Evolutionary conservation across 2,329 filamentous ascomycete species (phyloP), one percentile per base, ranked within the genome.

Genomic region (Fusarium chuoi): DNA sequence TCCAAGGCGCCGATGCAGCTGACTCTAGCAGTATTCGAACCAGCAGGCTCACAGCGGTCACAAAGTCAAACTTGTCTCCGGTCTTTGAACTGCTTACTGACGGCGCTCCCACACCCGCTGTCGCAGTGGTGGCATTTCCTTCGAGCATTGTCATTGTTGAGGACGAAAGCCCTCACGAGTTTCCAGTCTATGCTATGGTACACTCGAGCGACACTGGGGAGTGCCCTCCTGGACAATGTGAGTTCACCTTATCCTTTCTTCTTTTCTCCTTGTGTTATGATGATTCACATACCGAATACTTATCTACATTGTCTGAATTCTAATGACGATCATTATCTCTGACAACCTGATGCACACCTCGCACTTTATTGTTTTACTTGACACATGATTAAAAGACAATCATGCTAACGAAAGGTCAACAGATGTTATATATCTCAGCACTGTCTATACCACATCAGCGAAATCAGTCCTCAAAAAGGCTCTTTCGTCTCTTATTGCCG

Each of bases 281-380:
- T 98, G 95, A 98, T 88, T 84, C 89, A 68, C 85, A 83, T 84
- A 87, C 87, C 84, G 89, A 97, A 96, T 94, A 95, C 95, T 98
- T 98, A 98, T 98, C 96, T 98, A 98, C 96, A 98, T 98, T 98
- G 95, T 93, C 96, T 95, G 96, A 97, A 93, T 85, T 86, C 83
- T 88, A 89, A 85, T 97, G 95, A 97, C 91, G 95, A 96, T 89
- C 89, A 71, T 87, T 87, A 87, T 89, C 90, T 95, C 93, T 96
- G 92, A 96, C 91, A 94, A 92, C 86, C 94, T 97, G 94, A 97
- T 90, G 85, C 86, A 85, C 84, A 80, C 74, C 64, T 49, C 38
- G 71, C 61, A 71, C 45, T 36, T 56, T 65, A 58, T 35, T 64
- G 44, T 55, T 54, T 56, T 35, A 61, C 52, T 45, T 30, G 64